Base-by-base conservation (phyloP, 345 rosid species). In the Euphorbia lathyris region DNA sequence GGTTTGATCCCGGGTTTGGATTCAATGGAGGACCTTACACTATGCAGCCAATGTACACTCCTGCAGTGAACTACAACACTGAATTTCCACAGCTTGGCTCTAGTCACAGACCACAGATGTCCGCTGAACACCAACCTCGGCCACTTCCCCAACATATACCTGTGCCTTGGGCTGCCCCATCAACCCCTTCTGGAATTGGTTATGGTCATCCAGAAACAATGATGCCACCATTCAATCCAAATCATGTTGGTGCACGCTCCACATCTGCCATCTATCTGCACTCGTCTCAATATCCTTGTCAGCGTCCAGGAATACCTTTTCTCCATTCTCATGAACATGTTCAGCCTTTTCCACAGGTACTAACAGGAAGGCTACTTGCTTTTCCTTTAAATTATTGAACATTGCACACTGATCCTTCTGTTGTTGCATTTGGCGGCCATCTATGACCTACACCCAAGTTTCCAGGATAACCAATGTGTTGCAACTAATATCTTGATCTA, bases 1-100 rank as follows among this genome's bases (percentile, higher is more conserved):
- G 96, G 75, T 90, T 88, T 85, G 96, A 90, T 72, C 91, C 96
- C 32, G 93, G 93, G 51, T 90, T 90, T 70, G 90, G 91, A 52
- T 90, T 86, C 80, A 84, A 53, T 71, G 80, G 80, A 22, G 90
- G 88, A 65, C 83, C 87, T 16, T 90, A 83, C 74, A 43, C 90
- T 29, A 72, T 90, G 56, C 93, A 85, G 76, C 93, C 93, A 53
- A 79, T 83, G 86, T 90, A 84, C 29, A 67, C 90, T 38, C 93
- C 96, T 69, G 85, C 96, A 32, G 20, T 87, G 78, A 90, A 88
- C 68, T 90, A 90, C 82, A 90, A 86, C 79, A 88, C 93, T 68
- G 96, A 90, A 76, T 90, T 88, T 79, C 93, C 96, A 1, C 96
- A 90, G 70, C 96, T 90, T 82, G 87, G 88, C 34, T 69, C 91